These are phyloP conservation scores for Populus hybrid DNA, from an alignment of 441 rosid species.

Conservation along the genomic window DNA sequence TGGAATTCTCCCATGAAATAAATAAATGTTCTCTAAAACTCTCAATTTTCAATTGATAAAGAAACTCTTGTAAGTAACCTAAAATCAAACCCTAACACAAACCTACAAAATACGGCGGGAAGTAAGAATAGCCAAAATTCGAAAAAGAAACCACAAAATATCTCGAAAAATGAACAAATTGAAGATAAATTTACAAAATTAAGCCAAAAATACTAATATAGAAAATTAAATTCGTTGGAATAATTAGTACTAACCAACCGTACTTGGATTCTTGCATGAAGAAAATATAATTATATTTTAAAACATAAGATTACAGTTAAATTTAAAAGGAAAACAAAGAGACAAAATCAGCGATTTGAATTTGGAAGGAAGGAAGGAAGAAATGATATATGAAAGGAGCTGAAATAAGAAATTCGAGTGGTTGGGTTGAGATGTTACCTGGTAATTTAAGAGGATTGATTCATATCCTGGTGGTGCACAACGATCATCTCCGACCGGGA, in stretches of 20 bases:
- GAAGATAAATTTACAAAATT: not conserved
- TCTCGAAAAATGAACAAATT: not conserved
- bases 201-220: not conserved
- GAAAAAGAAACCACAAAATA: not conserved
- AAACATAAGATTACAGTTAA: not conserved
- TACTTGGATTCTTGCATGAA: not conserved
- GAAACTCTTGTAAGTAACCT: not conserved
- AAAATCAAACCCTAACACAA: constrained; percentile 1
- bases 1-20: no score
- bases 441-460: no score
- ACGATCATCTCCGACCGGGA: no score
- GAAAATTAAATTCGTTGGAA: not conserved
- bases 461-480: no score
- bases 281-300: not conserved
- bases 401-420: no score
- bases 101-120: not conserved
- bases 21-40: not conserved
- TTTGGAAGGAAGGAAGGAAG: no score
- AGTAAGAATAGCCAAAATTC: not conserved
- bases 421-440: no score
- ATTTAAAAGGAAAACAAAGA: not conserved
- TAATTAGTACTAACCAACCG: not conserved
- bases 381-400: no score
- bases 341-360: not conserved
- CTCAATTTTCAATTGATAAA: not conserved